Base-by-base conservation (phyloP, 371 early-diverging fungal genomes). In the Syncephalastrum sp. region DNA sequence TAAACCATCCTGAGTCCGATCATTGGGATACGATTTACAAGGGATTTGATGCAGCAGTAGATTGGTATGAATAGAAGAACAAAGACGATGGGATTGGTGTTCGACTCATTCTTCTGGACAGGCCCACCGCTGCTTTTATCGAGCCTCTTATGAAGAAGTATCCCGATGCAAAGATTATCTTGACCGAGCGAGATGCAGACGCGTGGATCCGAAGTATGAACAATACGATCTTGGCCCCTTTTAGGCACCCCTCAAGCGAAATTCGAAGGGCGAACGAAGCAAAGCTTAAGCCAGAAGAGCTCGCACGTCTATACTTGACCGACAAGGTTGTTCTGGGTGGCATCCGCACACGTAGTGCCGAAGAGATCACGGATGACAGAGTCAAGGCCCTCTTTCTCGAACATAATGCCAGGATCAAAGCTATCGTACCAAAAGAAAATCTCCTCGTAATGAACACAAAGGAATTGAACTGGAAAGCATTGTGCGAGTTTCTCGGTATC, bases 151-250 rank as follows among this genome's bases (percentile, higher is more conserved):
- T 64, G n/a, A 42, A 29, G 12, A 50, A 59, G n/a, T 72, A 69
- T 45, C 75, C 75, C 15, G 60, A 69, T 17, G 75, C 75, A 12
- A 75, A 75, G 47, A 66, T 75, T 1, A 52, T 75, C 6, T 52
- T 72, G 44, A 75, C 69, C 3, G 63, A 53, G 2, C 65, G 72
- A 3, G 56, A 52, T 41, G 57, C 68, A 0, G 72, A 75, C 0
- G 60, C 57, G 21, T 75, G 75, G 75, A 69, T 69, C 42, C 57
- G 57, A 13, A 67, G 68, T 2, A 59, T 61, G n/a, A 54, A 48
- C 12, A 68, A 75, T 13, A 72, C 66, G 4, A 65, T 75, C 14
- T 21, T 19, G 51, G 38, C 38, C 38, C 38, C 38, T 33, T 33
- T 33, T 10, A 33, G 38, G 38, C 38, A 33, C 10, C 38, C 38